These are phyloP conservation scores for Echinochloa phyllopogon DNA, from an alignment of 176 grass and related monocot species.

Conservation along the genomic window DNA sequence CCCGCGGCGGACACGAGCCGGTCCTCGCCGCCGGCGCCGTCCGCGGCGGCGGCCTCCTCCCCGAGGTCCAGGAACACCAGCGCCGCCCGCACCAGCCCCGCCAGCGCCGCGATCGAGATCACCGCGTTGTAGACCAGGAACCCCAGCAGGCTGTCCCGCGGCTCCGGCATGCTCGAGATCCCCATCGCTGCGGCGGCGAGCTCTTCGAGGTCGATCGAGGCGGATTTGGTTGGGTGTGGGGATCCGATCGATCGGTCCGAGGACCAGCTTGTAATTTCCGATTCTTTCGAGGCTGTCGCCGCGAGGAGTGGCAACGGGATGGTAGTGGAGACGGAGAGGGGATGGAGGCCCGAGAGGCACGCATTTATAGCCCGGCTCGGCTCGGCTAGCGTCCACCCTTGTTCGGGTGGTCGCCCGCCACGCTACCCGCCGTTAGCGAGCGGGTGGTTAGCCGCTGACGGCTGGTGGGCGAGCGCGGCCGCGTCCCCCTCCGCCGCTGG, in stretches of 20 bases:
- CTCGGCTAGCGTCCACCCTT: neutral
- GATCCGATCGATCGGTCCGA: neutral
- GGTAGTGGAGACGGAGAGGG: neutral
- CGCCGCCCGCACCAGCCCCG: conserved; percentile 55
- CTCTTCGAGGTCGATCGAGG: neutral
- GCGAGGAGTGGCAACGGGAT: neutral
- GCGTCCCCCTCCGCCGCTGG: neutral
- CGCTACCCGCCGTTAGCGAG: neutral
- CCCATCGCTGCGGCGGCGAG: conserved; percentile 59
- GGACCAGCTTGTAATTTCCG: conserved; percentile 39
- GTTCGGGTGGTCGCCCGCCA: neutral
- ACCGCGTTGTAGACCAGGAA: conserved; percentile 77
- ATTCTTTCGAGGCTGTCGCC: conserved; percentile 13
- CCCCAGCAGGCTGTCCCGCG: conserved; percentile 72
- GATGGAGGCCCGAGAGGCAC: neutral
- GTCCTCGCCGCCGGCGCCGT: conserved; percentile 27
- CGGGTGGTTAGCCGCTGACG: neutral
- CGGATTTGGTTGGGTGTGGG: neutral
- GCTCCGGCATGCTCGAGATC: conserved; percentile 76
- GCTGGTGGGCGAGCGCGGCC: too few relatives aligned
- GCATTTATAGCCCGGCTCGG: conserved; percentile 46
- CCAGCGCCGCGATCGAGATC: conserved; percentile 59
- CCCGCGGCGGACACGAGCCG: neutral
- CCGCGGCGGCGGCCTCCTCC: neutral
- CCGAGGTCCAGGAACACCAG: conserved; percentile 57